A percentile compares a stretch with the other conserved stretches of the same genome.
These are phyloP conservation scores for Xenoacremonium recifei DNA, from an alignment of 2,329 filamentous ascomycete genomes.

Conservation along the genomic window DNA sequence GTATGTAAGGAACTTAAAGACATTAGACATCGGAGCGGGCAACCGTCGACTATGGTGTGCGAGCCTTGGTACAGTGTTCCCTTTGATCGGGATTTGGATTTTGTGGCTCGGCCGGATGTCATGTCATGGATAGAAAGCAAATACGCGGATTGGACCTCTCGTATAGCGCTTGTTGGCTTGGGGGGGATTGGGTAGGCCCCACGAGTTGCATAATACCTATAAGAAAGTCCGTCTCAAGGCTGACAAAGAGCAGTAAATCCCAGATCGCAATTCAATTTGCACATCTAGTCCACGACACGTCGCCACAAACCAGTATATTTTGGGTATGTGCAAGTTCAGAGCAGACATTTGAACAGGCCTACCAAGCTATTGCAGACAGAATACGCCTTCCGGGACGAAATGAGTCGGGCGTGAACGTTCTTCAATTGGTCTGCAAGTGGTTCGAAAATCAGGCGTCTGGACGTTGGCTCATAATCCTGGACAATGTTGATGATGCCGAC, in stretches of 20 bases:
- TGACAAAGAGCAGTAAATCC: constrained; percentile 5
- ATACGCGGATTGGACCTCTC: neutral
- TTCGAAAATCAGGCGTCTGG: constrained; percentile 1
- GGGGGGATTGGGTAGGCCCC: constrained; percentile 8
- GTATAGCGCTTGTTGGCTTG: constrained; percentile 8
- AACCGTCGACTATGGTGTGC: no score
- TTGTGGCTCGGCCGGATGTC: constrained; percentile 5
- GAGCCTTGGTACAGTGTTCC: constrained; percentile 4
- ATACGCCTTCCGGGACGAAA: constrained; percentile 4
- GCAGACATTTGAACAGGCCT: constrained; percentile 5
- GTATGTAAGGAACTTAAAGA: no score
- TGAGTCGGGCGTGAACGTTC: constrained; percentile 4
- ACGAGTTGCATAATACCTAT: no score
- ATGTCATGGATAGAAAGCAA: constrained; percentile 2
- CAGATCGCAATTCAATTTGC: constrained; percentile 9
- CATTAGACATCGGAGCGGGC: no score
- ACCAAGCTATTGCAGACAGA: constrained; percentile 6
- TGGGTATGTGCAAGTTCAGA: constrained; percentile 6
- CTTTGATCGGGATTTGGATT: constrained; percentile 5
- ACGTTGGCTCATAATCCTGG: constrained; percentile 3
- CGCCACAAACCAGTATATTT: constrained; percentile 4
- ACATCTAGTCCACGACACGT: constrained; percentile 1
- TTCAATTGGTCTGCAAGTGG: constrained; percentile 6
- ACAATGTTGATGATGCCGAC: constrained; percentile 4
- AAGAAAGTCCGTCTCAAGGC: neutral